Evolutionary conservation across 148 eudicot genomes (phyloP).

Genomic region (Fagopyrum homotropicum): DNA sequence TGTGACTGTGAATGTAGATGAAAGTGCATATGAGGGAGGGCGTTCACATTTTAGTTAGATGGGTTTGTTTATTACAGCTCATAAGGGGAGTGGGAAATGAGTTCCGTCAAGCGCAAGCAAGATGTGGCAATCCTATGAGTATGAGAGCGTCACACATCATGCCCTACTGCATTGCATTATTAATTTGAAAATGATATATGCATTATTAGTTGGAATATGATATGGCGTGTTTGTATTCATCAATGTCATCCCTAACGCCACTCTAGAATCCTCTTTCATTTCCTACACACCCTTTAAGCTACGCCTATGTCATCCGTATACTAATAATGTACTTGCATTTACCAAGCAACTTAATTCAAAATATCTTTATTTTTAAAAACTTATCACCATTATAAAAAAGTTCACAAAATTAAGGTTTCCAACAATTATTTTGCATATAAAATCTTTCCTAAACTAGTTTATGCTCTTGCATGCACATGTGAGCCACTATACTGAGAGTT

Average conservation of each 20-base stretch:
- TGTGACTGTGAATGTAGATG: too few species aligned
- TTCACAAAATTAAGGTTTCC: not conserved
- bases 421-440: not conserved
- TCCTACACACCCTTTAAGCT: not conserved
- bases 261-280: not conserved
- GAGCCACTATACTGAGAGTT: too few species aligned
- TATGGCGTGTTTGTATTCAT: slow-evolving; percentile 3
- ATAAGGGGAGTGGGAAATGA: slow-evolving; percentile 1
- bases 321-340: not conserved
- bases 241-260: slow-evolving; percentile 5
- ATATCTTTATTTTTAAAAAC: not conserved
- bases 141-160: not conserved
- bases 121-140: not conserved
- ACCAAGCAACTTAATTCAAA: not conserved
- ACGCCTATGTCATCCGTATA: too few species aligned
- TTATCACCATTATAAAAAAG: not conserved
- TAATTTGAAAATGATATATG: not conserved
- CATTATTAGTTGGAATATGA: slow-evolving; percentile 1
- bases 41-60: not conserved
- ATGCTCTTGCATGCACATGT: too few species aligned
- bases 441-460: not conserved
- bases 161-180: not conserved
- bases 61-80: not conserved
- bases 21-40: not conserved
- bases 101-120: slow-evolving; percentile 5